A percentile compares a stretch with the other conserved stretches of the same genome.
phyloP scores from a whole-genome alignment of 2,329 filamentous ascomycete species.

The Coccinonectria pachysandricola region DNA sequence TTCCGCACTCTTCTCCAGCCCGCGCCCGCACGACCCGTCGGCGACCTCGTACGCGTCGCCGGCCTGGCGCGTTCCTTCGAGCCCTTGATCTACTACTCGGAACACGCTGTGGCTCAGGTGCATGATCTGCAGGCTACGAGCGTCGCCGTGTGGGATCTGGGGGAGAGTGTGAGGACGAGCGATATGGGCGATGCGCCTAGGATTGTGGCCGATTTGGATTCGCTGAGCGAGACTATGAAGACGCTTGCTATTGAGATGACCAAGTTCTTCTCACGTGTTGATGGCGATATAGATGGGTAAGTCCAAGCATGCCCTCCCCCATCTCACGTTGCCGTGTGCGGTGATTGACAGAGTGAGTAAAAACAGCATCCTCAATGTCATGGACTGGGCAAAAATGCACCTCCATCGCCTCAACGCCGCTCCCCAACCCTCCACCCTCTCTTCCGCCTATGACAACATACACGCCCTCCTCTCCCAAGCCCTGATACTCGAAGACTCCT shows the following conservation, averaged over 20 bases:
- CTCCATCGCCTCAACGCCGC: constrained; percentile 57
- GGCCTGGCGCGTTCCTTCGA: constrained; percentile 85
- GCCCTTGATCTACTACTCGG: constrained; percentile 88
- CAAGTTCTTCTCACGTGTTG: constrained; percentile 85
- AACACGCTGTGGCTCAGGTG: constrained; percentile 78
- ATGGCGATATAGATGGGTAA: constrained; percentile 80
- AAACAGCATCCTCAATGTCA: constrained; percentile 81
- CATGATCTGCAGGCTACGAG: constrained; percentile 83
- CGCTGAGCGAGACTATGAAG: constrained; percentile 76
- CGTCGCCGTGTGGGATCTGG: constrained; percentile 88
- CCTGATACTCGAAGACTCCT: constrained; percentile 45
- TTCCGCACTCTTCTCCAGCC: constrained; percentile 60
- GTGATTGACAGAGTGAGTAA: no score
- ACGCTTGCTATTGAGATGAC: constrained; percentile 76
- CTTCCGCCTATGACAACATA: constrained; percentile 70
- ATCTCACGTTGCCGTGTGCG: no score
- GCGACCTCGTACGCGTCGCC: constrained; percentile 80
- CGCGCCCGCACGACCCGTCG: constrained; percentile 34
- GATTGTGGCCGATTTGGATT: constrained; percentile 78
- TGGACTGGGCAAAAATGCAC: constrained; percentile 92
- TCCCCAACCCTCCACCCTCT: constrained; percentile 47
- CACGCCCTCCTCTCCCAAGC: constrained; percentile 63
- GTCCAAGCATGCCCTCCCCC: constrained; percentile 13
- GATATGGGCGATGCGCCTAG: constrained; percentile 85
- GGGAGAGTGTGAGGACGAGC: constrained; percentile 77